Percentiles rank a stretch among this genome's conserved stretches.
Evolutionary conservation across 2,329 filamentous ascomycete species (phyloP).

Genomic region (Chaetomiaceae sp.): DNA sequence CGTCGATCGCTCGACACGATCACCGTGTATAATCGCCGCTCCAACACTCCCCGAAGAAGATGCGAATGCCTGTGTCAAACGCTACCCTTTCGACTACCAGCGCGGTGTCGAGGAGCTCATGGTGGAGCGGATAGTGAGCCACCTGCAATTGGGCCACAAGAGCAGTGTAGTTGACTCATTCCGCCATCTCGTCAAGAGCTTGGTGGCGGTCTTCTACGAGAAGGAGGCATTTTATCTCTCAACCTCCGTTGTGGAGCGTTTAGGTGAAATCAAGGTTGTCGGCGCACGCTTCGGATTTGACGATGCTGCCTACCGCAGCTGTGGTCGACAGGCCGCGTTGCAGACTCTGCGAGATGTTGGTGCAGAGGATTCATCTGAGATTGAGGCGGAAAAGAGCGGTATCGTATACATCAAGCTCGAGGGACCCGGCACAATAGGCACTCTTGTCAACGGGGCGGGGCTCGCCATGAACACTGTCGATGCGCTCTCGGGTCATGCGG

Average conservation of each 20-base stretch:
- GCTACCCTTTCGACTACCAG: slow-evolving; percentile 59
- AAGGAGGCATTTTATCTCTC: slow-evolving; percentile 45
- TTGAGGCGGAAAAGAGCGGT: slow-evolving; percentile 51
- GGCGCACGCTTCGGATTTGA: slow-evolving; percentile 45
- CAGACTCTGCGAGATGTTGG: slow-evolving; percentile 35
- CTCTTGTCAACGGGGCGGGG: slow-evolving; percentile 82
- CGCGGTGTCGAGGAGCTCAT: slow-evolving; percentile 42
- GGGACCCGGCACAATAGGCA: slow-evolving; percentile 63
- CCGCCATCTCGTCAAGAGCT: slow-evolving; percentile 43
- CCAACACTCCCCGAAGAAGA: slow-evolving; percentile 38
- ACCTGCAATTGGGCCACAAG: slow-evolving; percentile 49
- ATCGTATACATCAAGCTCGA: slow-evolving; percentile 70
- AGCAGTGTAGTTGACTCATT: slow-evolving; percentile 37
- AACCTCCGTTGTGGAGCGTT: slow-evolving; percentile 30
- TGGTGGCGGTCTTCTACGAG: slow-evolving; percentile 47
- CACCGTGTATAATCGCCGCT: slow-evolving; percentile 60
- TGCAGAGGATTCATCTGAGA: slow-evolving; percentile 33
- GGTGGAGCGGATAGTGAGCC: slow-evolving; percentile 37
- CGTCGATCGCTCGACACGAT: slow-evolving; percentile 57
- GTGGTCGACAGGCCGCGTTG: slow-evolving; percentile 36
- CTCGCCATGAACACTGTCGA: slow-evolving; percentile 91
- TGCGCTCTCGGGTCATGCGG: slow-evolving; percentile 63
- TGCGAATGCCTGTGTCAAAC: slow-evolving; percentile 36
- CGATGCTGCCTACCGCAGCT: slow-evolving; percentile 36
- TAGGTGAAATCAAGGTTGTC: slow-evolving; percentile 28